Conservation (phyloP, 1,139 yeast genomes). For the Protomyces gravidus region DNA sequence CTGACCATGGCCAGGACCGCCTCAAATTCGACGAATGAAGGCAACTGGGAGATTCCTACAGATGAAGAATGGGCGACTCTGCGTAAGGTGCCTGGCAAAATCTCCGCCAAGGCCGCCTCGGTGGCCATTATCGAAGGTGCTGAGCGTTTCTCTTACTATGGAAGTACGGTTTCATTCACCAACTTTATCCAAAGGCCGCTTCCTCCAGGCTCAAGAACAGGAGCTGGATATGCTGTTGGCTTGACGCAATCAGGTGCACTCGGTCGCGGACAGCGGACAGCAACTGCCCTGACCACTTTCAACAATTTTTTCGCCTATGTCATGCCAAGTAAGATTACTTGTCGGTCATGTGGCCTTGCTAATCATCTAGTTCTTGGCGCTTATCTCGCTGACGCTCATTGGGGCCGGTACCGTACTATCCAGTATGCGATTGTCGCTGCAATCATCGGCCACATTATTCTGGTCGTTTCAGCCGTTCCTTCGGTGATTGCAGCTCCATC, state of each 20-base stretch:
- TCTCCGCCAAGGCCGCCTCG: constrained; percentile 57
- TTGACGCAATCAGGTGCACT: constrained; percentile 58
- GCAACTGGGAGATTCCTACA: constrained; percentile 38
- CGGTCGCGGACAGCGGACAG: constrained; percentile 57
- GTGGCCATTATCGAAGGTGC: constrained; percentile 76
- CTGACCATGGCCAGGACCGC: neutral
- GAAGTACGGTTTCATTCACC: constrained; percentile 43
- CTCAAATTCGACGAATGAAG: neutral
- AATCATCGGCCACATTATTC: constrained; percentile 55
- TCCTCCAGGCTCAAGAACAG: constrained; percentile 12
- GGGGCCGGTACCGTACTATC: constrained; percentile 70
- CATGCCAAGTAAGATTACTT: constrained; percentile 49
- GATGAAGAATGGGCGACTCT: constrained; percentile 48
- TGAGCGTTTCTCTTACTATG: constrained; percentile 81
- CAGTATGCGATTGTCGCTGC: constrained; percentile 58
- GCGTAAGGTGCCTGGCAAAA: constrained; percentile 45
- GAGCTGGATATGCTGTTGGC: constrained; percentile 30
- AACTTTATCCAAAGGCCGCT: constrained; percentile 60
- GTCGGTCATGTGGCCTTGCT: neutral
- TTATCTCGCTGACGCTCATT: constrained; percentile 65
- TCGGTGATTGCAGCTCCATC: constrained; percentile 49
- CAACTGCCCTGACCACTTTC: constrained; percentile 70
- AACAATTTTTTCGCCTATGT: constrained; percentile 81
- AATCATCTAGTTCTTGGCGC: constrained; percentile 54
- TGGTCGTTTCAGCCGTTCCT: constrained; percentile 71